Conservation (phyloP, 441 rosid genomes). For the California macrophylla region DNA sequence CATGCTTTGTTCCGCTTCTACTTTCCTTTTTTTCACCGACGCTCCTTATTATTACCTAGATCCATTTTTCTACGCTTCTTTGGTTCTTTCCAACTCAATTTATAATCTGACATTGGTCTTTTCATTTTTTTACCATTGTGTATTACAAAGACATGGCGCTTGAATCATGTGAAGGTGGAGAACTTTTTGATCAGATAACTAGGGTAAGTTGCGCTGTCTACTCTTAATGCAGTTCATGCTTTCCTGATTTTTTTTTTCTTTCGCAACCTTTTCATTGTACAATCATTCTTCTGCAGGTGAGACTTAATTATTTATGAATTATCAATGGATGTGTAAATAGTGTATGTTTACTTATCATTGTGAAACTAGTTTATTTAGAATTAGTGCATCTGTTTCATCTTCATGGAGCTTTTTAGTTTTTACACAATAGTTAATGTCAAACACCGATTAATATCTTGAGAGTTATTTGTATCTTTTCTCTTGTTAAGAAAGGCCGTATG, state of each 20-base stretch:
- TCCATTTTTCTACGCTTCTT: not conserved
- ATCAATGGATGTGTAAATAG: not conserved
- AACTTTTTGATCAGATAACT: constrained; percentile 93
- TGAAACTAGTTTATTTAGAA: not conserved
- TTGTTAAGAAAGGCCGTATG: not conserved
- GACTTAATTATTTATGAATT: not conserved
- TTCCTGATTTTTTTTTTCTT: not conserved
- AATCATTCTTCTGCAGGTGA: not conserved
- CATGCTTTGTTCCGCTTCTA: no score
- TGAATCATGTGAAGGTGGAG: constrained; percentile 98
- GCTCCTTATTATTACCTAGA: not conserved
- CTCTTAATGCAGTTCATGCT: not conserved
- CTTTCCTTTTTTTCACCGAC: not conserved
- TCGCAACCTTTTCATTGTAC: not conserved
- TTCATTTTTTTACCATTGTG: not conserved
- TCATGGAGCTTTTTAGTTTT: not conserved
- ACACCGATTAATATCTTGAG: not conserved
- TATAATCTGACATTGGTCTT: not conserved
- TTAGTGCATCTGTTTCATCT: not conserved
- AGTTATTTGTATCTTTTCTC: not conserved
- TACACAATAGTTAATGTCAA: not conserved
- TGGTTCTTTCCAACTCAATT: not conserved
- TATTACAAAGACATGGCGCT: constrained; percentile 77
- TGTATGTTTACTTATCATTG: not conserved
- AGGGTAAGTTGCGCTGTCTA: constrained; percentile 47